Evolutionary conservation across 1,284 basidiomycete species (phyloP).

Genomic region (Cystobasidium slooffiae): DNA sequence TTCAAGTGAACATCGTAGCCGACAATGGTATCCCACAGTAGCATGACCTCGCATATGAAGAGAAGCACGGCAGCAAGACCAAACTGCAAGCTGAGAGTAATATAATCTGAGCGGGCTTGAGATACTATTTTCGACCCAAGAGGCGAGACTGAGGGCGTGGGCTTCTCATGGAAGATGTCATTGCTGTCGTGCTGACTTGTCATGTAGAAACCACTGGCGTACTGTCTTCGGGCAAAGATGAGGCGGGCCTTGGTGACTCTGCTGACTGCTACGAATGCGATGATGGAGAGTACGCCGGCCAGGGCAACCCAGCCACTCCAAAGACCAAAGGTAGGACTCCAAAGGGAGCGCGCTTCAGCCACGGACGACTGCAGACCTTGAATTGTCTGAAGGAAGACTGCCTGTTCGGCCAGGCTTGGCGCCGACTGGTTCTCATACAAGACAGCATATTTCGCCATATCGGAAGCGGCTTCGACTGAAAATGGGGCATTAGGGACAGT

Average conservation of each 20-base stretch:
- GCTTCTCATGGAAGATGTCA: slow-evolving; percentile 23
- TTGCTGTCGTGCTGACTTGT: slow-evolving; percentile 9
- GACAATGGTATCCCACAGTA: slow-evolving; percentile 30
- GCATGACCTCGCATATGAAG: slow-evolving; percentile 29
- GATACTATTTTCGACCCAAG: not conserved
- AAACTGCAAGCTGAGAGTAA: slow-evolving; percentile 33
- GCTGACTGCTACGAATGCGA: slow-evolving; percentile 33
- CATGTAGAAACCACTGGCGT: not conserved
- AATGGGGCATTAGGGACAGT: too few relatives aligned
- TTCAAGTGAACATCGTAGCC: slow-evolving; percentile 33
- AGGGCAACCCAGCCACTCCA: slow-evolving; percentile 40
- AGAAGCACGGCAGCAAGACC: slow-evolving; percentile 26
- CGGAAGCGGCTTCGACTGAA: not conserved
- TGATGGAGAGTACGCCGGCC: slow-evolving; percentile 6
- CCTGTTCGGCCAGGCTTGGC: slow-evolving; percentile 1
- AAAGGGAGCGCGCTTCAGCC: slow-evolving; percentile 4
- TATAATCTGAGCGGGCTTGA: slow-evolving; percentile 28
- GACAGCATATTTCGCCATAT: slow-evolving; percentile 8
- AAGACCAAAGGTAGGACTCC: slow-evolving; percentile 20
- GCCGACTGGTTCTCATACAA: not conserved
- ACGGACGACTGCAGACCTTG: not conserved
- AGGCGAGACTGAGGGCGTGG: not conserved
- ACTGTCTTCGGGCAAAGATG: slow-evolving; percentile 8
- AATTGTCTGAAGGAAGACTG: slow-evolving; percentile 16
- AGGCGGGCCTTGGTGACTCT: slow-evolving; percentile 40